Conservation (phyloP, 1,284 basidiomycete species). For the Wolfiporia cocos region DNA sequence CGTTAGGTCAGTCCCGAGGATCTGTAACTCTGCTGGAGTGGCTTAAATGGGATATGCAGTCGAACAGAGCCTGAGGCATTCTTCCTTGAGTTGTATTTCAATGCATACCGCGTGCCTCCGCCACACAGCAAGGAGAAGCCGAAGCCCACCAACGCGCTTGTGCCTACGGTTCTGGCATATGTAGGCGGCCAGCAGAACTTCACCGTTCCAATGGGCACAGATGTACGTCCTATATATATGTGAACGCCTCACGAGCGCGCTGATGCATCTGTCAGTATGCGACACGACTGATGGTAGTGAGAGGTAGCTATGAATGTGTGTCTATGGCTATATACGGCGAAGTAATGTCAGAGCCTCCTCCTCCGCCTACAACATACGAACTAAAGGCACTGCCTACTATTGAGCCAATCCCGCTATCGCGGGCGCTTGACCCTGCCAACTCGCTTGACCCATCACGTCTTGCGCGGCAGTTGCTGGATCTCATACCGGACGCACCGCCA, state of each 20-base stretch:
- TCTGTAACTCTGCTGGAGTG: neutral
- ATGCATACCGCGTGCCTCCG: conserved; percentile 43
- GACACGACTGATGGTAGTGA: conserved; percentile 74
- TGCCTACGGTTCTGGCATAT: conserved; percentile 68
- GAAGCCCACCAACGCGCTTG: conserved; percentile 59
- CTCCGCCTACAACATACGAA: conserved; percentile 23
- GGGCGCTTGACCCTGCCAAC: conserved; percentile 53
- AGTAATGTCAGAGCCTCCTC: conserved; percentile 31
- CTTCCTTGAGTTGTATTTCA: conserved; percentile 68
- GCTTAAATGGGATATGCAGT: conserved; percentile 29
- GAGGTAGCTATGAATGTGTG: conserved; percentile 58
- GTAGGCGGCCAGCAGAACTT: conserved; percentile 64
- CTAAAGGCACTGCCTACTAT: conserved; percentile 32
- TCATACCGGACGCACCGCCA: conserved; percentile 55
- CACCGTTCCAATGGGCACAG: conserved; percentile 58
- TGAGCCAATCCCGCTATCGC: conserved; percentile 36
- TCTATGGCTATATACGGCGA: conserved; percentile 70
- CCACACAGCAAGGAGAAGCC: conserved; percentile 49
- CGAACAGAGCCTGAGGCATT: conserved; percentile 67
- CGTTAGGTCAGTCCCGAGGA: conserved; percentile 46
- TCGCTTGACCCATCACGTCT: conserved; percentile 51
- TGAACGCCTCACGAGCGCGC: conserved; percentile 4
- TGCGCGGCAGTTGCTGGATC: conserved; percentile 50
- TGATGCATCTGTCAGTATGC: conserved; percentile 43
- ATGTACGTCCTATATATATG: conserved; percentile 36